phyloP scores from a whole-genome alignment of 2,329 filamentous ascomycete species.

The Trichoderma atrobrunneum region DNA sequence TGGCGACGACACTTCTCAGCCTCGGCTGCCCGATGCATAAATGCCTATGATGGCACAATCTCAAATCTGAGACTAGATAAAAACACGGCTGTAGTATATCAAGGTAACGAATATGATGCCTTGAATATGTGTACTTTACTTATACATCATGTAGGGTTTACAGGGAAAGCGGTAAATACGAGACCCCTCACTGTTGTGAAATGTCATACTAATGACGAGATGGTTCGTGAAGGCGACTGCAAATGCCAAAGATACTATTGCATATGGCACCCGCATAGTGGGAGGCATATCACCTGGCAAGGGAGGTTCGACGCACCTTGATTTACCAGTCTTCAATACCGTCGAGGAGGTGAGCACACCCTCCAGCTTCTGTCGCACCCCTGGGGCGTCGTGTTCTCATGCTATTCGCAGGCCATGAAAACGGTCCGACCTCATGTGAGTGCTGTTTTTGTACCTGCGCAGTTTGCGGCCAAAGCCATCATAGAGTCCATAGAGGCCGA shows the following conservation, averaged over 20 bases:
- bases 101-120: slow-evolving; percentile 25
- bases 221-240: slow-evolving; percentile 32
- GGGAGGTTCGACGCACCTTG: slow-evolving; percentile 33
- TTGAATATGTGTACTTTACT: neutral
- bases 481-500: slow-evolving; percentile 75
- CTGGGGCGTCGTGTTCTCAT: neutral
- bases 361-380: neutral
- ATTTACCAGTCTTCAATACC: slow-evolving; percentile 36
- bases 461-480: slow-evolving; percentile 64
- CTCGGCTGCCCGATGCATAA: slow-evolving; percentile 26
- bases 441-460: slow-evolving; percentile 46
- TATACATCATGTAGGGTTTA: slow-evolving; percentile 32
- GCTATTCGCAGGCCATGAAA: slow-evolving; percentile 31
- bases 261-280: slow-evolving; percentile 38
- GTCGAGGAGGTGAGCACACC: slow-evolving; percentile 30
- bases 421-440: slow-evolving; percentile 26
- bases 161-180: slow-evolving; percentile 35
- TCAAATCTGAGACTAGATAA: slow-evolving; percentile 29
- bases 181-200: neutral
- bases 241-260: slow-evolving; percentile 39
- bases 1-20: neutral
- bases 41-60: slow-evolving; percentile 30
- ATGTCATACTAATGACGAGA: neutral
- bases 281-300: slow-evolving; percentile 40
- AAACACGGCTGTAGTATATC: slow-evolving; percentile 36